phyloP scores from a whole-genome alignment of 2,329 filamentous ascomycete genomes.

The Xylaria sp. region DNA sequence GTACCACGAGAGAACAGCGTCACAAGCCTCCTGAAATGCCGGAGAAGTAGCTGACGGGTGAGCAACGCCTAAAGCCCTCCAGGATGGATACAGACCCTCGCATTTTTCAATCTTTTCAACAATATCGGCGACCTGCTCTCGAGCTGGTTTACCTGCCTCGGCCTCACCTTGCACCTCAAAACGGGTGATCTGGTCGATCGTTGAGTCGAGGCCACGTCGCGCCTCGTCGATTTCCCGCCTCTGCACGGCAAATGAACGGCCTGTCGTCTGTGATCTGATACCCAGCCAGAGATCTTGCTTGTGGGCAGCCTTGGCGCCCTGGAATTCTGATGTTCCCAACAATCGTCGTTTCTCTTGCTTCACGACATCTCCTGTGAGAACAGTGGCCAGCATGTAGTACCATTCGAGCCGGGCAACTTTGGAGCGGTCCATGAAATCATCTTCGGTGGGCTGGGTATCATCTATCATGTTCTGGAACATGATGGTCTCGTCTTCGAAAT shows the following conservation, averaged over 20 bases:
- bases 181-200: constrained; percentile 81
- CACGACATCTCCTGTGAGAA: constrained; percentile 93
- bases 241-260: constrained; percentile 77
- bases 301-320: constrained; percentile 58
- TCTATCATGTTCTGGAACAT: constrained; percentile 68
- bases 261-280: constrained; percentile 75
- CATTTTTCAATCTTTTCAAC: constrained; percentile 87
- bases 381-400: constrained; percentile 96
- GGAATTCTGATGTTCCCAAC: constrained; percentile 66
- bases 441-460: constrained; percentile 82
- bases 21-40: constrained; percentile 74
- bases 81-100: constrained; percentile 79
- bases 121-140: constrained; percentile 84
- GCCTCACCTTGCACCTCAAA: constrained; percentile 93
- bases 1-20: constrained; percentile 90
- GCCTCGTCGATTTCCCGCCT: constrained; percentile 83
- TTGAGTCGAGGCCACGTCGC: constrained; percentile 63
- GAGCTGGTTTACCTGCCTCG: constrained; percentile 80
- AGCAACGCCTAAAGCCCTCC: constrained; percentile 64
- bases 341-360: constrained; percentile 96
- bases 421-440: constrained; percentile 81
- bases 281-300: constrained; percentile 84
- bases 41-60: constrained; percentile 73
- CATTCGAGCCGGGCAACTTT: constrained; percentile 91
- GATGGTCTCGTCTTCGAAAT: constrained; percentile 84